Percentiles rank a stretch among this genome's conserved stretches.
Conservation (phyloP, 148 eudicot genomes). For the Silene uniflora region DNA sequence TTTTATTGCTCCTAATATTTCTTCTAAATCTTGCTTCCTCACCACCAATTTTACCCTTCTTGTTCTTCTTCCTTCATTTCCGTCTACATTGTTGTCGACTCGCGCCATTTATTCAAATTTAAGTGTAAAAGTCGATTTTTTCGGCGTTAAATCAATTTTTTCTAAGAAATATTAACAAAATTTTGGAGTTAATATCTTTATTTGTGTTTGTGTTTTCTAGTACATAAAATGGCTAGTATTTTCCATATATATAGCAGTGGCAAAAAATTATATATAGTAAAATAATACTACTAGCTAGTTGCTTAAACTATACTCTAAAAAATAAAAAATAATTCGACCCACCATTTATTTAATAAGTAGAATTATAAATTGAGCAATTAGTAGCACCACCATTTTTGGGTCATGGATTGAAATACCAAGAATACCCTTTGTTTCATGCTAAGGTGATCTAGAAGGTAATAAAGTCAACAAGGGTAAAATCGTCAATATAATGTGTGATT, state of each 20-base stretch:
- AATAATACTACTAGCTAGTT: neutral
- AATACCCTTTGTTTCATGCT: neutral
- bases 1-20: conserved; percentile 17
- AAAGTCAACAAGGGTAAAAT: conserved; percentile 17
- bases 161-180: neutral
- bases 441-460: neutral
- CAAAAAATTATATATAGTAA: neutral
- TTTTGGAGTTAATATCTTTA: neutral
- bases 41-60: conserved; percentile 22
- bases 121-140: neutral
- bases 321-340: neutral
- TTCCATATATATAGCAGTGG: neutral
- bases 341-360: neutral
- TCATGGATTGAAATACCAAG: neutral
- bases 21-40: conserved; percentile 16
- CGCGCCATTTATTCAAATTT: conserved; percentile 8
- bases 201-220: neutral
- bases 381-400: neutral
- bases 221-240: neutral
- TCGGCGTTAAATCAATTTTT: neutral
- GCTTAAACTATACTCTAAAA: neutral
- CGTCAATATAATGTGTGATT: neutral
- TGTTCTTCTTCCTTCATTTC: conserved; percentile 13
- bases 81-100: neutral
- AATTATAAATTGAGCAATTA: neutral